Percentiles rank a stretch among this genome's conserved stretches.
Evolutionary conservation across 345 rosid genomes (phyloP).

Genomic region (Eucalyptus guilfoylei): DNA sequence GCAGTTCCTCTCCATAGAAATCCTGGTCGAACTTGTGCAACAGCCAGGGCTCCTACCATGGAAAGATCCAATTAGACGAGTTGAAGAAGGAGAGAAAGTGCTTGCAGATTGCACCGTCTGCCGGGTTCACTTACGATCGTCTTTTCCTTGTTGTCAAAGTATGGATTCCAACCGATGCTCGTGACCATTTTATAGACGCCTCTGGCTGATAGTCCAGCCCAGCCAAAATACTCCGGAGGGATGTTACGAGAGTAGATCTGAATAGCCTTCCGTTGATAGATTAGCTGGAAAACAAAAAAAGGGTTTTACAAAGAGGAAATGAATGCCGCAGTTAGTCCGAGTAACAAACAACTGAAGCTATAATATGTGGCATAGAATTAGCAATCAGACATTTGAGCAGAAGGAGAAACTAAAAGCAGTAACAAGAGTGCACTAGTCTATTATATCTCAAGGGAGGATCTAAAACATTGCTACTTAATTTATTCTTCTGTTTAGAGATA

Average conservation of each 20-base stretch:
- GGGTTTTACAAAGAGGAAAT: not conserved
- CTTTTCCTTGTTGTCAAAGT: slow-evolving; percentile 75
- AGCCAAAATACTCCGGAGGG: slow-evolving; percentile 92
- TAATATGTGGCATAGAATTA: not conserved
- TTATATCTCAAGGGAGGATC: not conserved
- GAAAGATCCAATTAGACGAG: not conserved
- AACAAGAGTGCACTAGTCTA: not conserved
- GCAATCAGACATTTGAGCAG: not conserved
- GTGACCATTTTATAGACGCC: slow-evolving; percentile 82
- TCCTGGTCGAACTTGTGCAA: slow-evolving; percentile 68
- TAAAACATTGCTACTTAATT: not conserved
- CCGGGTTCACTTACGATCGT: slow-evolving; percentile 52
- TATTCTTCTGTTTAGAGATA: not conserved
- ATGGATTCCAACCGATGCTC: slow-evolving; percentile 95
- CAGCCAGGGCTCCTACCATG: slow-evolving; percentile 85
- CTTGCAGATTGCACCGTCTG: not conserved
- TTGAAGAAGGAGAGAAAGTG: not conserved
- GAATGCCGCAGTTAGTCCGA: not conserved
- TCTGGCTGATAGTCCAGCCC: slow-evolving; percentile 61
- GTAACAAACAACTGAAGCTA: not conserved
- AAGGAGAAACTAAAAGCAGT: not conserved
- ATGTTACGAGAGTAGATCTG: slow-evolving; percentile 44
- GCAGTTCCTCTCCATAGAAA: slow-evolving; percentile 79
- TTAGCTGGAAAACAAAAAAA: slow-evolving; percentile 43
- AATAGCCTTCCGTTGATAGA: slow-evolving; percentile 58